Conservation (phyloP, 495 filamentous ascomycete species). For the Podospora appendiculata region DNA sequence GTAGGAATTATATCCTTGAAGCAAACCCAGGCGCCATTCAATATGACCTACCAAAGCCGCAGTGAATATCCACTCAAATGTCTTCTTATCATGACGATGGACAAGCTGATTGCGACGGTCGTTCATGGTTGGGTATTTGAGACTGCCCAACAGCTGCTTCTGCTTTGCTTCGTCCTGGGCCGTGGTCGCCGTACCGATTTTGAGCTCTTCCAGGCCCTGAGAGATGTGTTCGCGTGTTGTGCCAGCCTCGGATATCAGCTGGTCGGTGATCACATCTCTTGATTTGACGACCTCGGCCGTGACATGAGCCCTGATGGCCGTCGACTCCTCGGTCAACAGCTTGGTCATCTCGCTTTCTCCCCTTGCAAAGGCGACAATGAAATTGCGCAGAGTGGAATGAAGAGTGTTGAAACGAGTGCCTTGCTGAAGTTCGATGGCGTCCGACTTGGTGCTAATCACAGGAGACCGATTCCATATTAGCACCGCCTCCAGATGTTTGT, state of each 20-base stretch:
- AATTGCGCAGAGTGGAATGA: neutral
- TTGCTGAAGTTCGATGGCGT: slow-evolving; percentile 1
- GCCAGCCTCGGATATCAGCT: neutral
- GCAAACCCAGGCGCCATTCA: no score
- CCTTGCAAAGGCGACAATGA: neutral
- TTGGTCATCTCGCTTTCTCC: neutral
- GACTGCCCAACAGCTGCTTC: neutral
- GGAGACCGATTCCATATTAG: no score
- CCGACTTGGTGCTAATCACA: neutral
- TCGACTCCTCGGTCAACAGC: neutral
- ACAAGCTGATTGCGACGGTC: slow-evolving; percentile 1
- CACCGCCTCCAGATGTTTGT: no score
- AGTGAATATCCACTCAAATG: neutral
- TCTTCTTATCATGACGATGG: neutral
- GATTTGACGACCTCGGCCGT: neutral
- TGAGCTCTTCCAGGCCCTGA: neutral
- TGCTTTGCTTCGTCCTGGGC: neutral
- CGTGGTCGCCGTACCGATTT: neutral
- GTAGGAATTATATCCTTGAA: no score
- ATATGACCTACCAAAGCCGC: neutral
- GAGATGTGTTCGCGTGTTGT: neutral
- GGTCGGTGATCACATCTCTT: neutral
- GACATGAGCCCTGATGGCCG: neutral
- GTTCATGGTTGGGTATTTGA: neutral
- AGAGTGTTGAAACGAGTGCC: neutral